Base-by-base conservation (phyloP, 768 basidiomycete species). In the Boletus reticuloceps region DNA sequence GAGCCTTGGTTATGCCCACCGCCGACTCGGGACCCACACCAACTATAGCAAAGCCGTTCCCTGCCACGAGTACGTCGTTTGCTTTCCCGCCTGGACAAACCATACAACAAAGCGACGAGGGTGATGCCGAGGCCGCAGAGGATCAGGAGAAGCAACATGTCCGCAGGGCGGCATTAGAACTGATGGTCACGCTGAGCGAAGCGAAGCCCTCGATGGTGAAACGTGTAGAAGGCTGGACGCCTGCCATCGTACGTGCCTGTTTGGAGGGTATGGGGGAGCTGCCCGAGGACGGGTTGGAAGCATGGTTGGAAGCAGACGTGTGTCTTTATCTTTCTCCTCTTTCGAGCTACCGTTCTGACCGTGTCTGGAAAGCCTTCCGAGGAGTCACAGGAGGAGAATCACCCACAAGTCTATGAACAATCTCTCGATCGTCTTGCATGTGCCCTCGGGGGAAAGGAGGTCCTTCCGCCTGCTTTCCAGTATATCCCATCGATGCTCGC, bases 201-300 rank as follows among this genome's bases (percentile, higher is more conserved):
- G 82, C 89, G 4, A 77, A 79, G 36, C 85, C 90, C 0, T 72
- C 73, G 5, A 86, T 91, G 82, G 88, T 87, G 8, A 77, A 79
- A 59, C 78, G 82, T 39, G 81, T 84, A 0, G 77, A 80, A 22
- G 89, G 85, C 0, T 93, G 90, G 90, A 82, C 84, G 1, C 77
- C 76, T 9, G 77, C 83, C 16, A 72, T 91, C 38, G 86, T 93
- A 1, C 75, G 88, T 3, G 87, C 87, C 9, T 91, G 89, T 70
- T 66, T 92, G 38, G 89, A 92, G 67, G 89, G 88, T 4, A 89
- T 93, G 84, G 83, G 86, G 17, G 88, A 89, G 69, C 75, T 91
- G 19, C 82, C 85, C 0, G 85, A 88, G 39, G 86, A 82, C 38
- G 70, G 62, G 54, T 67, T 84, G 52, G 76, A 79, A 0, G 72